Evolutionary conservation across 306 rosid genomes (phyloP).

Genomic region (Inga leiocalycina): DNA sequence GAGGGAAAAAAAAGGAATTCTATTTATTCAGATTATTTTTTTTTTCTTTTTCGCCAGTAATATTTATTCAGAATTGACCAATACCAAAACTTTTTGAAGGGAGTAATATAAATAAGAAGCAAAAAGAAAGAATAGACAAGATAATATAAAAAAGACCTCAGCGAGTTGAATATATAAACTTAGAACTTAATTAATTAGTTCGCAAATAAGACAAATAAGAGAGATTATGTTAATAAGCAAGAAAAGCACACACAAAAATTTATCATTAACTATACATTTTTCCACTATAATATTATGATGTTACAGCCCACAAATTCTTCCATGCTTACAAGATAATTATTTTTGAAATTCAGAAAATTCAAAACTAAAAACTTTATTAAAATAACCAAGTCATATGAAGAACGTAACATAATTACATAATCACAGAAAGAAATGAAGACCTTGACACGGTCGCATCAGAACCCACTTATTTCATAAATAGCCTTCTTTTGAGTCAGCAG

Average conservation of each 20-base stretch:
- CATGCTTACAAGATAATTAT: background rate
- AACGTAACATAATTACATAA: too few relatives aligned
- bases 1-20: too few relatives aligned
- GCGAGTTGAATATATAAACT: background rate
- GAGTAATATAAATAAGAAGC: background rate
- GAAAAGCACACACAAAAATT: background rate
- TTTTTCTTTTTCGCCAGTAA: too few relatives aligned
- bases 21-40: too few relatives aligned
- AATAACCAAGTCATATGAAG: background rate
- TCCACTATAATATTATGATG: background rate
- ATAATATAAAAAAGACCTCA: too few relatives aligned
- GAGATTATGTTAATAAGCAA: background rate
- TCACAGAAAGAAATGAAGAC: background rate
- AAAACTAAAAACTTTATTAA: background rate
- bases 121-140: background rate
- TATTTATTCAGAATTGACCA: too few relatives aligned
- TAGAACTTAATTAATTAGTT: too few relatives aligned
- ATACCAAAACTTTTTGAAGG: background rate
- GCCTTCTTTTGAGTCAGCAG: constrained; percentile 39
- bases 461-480: background rate
- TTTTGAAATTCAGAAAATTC: background rate
- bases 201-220: too few relatives aligned
- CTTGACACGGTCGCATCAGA: background rate
- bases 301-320: background rate
- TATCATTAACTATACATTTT: background rate